Percentiles rank a stretch among this genome's conserved stretches.
Conservation (phyloP, 352 stramenopile genomes). For the Pythium phragmiticola region DNA sequence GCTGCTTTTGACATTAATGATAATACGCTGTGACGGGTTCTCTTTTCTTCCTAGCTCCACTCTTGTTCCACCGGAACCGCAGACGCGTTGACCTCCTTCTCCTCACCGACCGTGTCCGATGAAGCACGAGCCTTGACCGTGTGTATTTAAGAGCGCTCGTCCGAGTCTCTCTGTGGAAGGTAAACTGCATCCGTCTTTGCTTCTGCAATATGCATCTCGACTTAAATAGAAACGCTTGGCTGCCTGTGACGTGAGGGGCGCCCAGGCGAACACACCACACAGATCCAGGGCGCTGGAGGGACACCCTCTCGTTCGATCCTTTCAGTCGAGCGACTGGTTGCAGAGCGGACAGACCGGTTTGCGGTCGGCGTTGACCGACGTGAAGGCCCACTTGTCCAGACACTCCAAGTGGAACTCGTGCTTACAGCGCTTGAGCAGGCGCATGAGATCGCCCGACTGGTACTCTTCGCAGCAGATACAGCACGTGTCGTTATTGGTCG, state of each 20-base stretch:
- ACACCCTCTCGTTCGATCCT: no score
- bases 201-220: neutral
- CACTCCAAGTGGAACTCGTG: slow-evolving; percentile 90
- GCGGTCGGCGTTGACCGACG: slow-evolving; percentile 64
- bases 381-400: slow-evolving; percentile 88
- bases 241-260: neutral
- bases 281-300: neutral
- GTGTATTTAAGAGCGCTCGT: no score
- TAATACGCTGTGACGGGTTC: no score
- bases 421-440: slow-evolving; percentile 78
- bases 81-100: no score
- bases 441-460: slow-evolving; percentile 69
- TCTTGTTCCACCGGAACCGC: no score
- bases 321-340: slow-evolving; percentile 76
- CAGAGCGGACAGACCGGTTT: slow-evolving; percentile 78
- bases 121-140: no score
- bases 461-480: slow-evolving; percentile 89
- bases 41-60: no score
- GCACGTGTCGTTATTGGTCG: slow-evolving; percentile 84
- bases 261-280: neutral
- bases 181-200: neutral
- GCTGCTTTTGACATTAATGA: no score
- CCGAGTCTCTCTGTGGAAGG: no score
- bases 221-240: slow-evolving; percentile 3
- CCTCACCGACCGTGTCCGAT: no score